phyloP scores from a whole-genome alignment of 306 rosid species.

The Vicia villosa region DNA sequence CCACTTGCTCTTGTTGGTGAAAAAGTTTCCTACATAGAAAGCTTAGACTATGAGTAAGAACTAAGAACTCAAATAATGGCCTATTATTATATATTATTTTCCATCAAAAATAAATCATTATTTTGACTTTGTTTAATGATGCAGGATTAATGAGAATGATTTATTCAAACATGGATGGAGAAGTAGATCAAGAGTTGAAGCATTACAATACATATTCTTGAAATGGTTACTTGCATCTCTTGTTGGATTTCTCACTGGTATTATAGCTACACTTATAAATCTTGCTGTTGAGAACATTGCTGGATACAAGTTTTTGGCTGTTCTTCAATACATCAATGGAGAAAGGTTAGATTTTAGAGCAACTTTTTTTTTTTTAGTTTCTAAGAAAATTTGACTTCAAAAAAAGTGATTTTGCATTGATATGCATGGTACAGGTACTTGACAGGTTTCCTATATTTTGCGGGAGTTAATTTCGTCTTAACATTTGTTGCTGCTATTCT shows the following conservation, averaged over 20 bases:
- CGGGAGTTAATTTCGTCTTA: slow-evolving; percentile 32
- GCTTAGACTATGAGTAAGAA: slow-evolving; percentile 84
- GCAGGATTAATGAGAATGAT: slow-evolving; percentile 44
- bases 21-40: slow-evolving; percentile 80
- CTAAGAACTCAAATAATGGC: slow-evolving; percentile 34
- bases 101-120: no score
- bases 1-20: slow-evolving; percentile 81
- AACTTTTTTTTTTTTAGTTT: background rate
- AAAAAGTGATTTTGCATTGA: background rate
- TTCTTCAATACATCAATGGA: slow-evolving; percentile 29
- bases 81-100: no score
- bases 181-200: slow-evolving; percentile 40
- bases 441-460: slow-evolving; percentile 37
- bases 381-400: background rate
- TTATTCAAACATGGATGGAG: slow-evolving; percentile 43
- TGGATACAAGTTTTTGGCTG: slow-evolving; percentile 36
- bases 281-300: slow-evolving; percentile 42
- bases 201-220: slow-evolving; percentile 39
- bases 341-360: slow-evolving; percentile 30
- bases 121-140: background rate
- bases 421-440: slow-evolving; percentile 40
- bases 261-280: slow-evolving; percentile 39
- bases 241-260: slow-evolving; percentile 42
- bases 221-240: slow-evolving; percentile 40
- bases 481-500: slow-evolving; percentile 41